A percentile compares a stretch with the other conserved stretches of the same genome.
Conservation (phyloP, 192 early-diverging fungal genomes). For the Gonapodya prolifera region DNA sequence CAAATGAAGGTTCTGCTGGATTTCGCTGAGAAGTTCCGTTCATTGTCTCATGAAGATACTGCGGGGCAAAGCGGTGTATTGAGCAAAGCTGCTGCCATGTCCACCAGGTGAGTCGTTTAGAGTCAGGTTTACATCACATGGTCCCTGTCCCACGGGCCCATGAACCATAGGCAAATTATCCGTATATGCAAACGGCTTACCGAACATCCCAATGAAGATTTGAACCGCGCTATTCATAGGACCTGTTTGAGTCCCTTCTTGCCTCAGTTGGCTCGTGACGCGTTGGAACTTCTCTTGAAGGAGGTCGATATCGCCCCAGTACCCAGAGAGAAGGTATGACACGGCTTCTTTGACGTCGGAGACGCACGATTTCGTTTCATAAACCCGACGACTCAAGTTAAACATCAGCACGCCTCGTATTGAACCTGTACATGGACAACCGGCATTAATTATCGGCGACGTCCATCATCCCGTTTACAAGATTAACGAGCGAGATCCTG, state of each 20-base stretch:
- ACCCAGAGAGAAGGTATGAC: background rate
- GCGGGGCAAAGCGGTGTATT: slow-evolving; percentile 41
- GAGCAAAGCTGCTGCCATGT: slow-evolving; percentile 21
- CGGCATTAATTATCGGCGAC: background rate
- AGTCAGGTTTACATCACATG: slow-evolving; percentile 41
- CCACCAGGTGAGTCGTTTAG: slow-evolving; percentile 42
- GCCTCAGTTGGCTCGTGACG: slow-evolving; percentile 47
- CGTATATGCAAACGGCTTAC: slow-evolving; percentile 53
- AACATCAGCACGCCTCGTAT: background rate
- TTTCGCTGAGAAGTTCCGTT: slow-evolving; percentile 48
- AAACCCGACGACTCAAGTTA: too few relatives aligned
- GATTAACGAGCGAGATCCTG: background rate
- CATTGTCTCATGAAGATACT: slow-evolving; percentile 40
- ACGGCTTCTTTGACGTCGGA: too few relatives aligned
- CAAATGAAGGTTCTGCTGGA: slow-evolving; percentile 28
- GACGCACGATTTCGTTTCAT: too few relatives aligned
- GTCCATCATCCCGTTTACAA: background rate
- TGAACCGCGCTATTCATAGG: slow-evolving; percentile 48
- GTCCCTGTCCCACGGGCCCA: slow-evolving; percentile 40
- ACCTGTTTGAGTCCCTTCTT: slow-evolving; percentile 58
- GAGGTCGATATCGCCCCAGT: background rate
- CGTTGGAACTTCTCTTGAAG: slow-evolving; percentile 43
- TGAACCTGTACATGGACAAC: background rate
- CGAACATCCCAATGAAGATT: slow-evolving; percentile 43
- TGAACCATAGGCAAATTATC: slow-evolving; percentile 52